Evolutionary conservation across 140 eudicot species (phyloP).

Genomic region (Stevia rebaudiana): DNA sequence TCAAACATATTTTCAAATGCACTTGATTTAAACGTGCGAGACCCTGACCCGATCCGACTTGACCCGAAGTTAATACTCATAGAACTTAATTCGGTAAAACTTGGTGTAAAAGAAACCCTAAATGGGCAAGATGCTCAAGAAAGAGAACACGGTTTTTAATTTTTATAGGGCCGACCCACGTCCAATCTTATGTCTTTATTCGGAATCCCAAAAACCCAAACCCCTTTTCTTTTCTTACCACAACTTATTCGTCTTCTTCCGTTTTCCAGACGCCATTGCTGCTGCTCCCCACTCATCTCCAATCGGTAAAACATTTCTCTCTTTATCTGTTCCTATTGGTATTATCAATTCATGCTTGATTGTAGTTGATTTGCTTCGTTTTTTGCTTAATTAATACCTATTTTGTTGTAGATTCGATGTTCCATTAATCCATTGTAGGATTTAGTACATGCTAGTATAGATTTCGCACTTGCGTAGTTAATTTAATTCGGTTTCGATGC

Average conservation of each 20-base stretch:
- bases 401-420: background rate
- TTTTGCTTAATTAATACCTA: background rate
- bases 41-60: too few species aligned
- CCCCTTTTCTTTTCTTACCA: background rate
- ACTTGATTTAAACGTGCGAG: too few species aligned
- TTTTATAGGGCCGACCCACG: background rate
- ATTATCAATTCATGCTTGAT: background rate
- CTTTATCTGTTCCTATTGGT: background rate
- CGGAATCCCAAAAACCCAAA: conserved; percentile 1
- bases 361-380: background rate
- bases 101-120: too few species aligned
- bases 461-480: background rate
- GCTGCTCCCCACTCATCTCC: background rate
- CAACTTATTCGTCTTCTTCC: background rate
- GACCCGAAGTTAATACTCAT: too few species aligned
- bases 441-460: background rate
- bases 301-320: background rate
- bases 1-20: too few species aligned
- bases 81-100: too few species aligned
- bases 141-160: background rate
- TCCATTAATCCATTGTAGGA: background rate
- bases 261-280: background rate
- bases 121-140: background rate
- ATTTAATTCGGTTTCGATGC: background rate
- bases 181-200: background rate